Evolutionary conservation across 352 stramenopile species (phyloP).

Genomic region (Phytophthora nicotianae): DNA sequence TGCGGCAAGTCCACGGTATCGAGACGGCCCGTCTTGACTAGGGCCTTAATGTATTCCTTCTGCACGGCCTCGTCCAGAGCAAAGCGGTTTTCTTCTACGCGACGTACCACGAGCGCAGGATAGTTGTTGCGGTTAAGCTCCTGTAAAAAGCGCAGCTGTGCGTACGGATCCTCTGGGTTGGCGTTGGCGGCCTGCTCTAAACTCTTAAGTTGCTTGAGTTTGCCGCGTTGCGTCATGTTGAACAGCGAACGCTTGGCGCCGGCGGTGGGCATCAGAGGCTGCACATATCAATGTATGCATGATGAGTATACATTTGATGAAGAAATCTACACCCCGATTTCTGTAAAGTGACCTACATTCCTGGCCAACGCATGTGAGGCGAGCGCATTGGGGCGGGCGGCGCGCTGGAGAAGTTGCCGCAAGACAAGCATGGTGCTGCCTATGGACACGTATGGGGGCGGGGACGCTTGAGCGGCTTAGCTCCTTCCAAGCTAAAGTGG

Average conservation of each 20-base stretch:
- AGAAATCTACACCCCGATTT: neutral
- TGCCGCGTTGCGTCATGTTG: slow-evolving; percentile 76
- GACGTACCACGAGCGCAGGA: slow-evolving; percentile 81
- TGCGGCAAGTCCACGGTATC: slow-evolving; percentile 78
- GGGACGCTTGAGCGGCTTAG: neutral
- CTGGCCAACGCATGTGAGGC: neutral
- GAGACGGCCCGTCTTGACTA: slow-evolving; percentile 89
- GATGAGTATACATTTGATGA: neutral
- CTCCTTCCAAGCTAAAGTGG: neutral
- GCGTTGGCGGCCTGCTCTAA: slow-evolving; percentile 85
- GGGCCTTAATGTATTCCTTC: slow-evolving; percentile 91
- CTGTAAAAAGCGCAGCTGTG: slow-evolving; percentile 84
- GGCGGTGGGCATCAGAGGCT: slow-evolving; percentile 5
- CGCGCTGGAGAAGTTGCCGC: slow-evolving; percentile 42
- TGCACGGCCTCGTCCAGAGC: slow-evolving; percentile 79
- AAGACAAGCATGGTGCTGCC: slow-evolving; percentile 49
- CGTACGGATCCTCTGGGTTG: slow-evolving; percentile 71
- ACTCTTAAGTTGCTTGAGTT: slow-evolving; percentile 84
- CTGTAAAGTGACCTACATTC: slow-evolving; percentile 25
- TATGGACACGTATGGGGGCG: neutral
- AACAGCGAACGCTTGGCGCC: slow-evolving; percentile 72
- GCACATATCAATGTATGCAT: slow-evolving; percentile 4
- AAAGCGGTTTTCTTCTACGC: slow-evolving; percentile 85
- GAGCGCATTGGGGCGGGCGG: slow-evolving; percentile 5
- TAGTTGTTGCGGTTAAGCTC: slow-evolving; percentile 89